Percentiles rank a stretch among this genome's conserved stretches.
phyloP scores from a whole-genome alignment of 352 stramenopile genomes.

The Globisporangium rhizosaccharum region DNA sequence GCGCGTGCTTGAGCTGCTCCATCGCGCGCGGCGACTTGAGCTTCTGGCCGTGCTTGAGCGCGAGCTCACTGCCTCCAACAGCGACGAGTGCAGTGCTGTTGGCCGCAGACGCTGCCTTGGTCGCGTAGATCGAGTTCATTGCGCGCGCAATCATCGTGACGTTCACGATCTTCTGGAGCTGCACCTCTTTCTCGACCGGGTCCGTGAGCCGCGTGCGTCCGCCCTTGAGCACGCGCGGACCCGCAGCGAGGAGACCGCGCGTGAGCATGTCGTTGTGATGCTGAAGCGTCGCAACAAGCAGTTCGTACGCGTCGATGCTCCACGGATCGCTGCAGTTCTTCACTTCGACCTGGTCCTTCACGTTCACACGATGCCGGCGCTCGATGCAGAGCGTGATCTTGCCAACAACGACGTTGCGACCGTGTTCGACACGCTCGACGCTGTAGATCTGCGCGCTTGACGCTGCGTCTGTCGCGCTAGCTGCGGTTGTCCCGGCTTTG shows the following conservation, averaged over 20 bases:
- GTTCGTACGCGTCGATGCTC: slow-evolving; percentile 40
- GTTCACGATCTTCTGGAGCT: slow-evolving; percentile 45
- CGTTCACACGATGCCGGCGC: slow-evolving; percentile 16
- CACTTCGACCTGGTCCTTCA: slow-evolving; percentile 23
- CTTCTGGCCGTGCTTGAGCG: neutral
- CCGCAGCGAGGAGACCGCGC: slow-evolving; percentile 36
- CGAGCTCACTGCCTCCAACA: neutral
- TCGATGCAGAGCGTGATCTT: slow-evolving; percentile 43
- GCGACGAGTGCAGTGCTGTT: neutral
- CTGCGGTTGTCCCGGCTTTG: too few relatives aligned
- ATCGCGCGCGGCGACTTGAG: slow-evolving; percentile 17
- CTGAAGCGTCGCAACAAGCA: slow-evolving; percentile 37
- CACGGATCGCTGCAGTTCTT: slow-evolving; percentile 36
- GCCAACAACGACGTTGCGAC: slow-evolving; percentile 26
- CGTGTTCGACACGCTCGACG: slow-evolving; percentile 18
- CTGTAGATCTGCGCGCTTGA: slow-evolving; percentile 3
- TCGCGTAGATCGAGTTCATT: slow-evolving; percentile 33
- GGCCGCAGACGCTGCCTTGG: neutral
- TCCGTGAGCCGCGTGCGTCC: slow-evolving; percentile 25
- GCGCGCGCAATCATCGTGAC: slow-evolving; percentile 35
- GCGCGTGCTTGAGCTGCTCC: slow-evolving; percentile 29
- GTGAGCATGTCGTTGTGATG: slow-evolving; percentile 34
- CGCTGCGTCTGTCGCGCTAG: neutral
- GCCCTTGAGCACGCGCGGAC: slow-evolving; percentile 18
- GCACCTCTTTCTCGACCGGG: slow-evolving; percentile 34